A percentile compares a stretch with the other conserved stretches of the same genome.
Evolutionary conservation across 768 basidiomycete genomes (phyloP).

Genomic region (Boletales sp.): DNA sequence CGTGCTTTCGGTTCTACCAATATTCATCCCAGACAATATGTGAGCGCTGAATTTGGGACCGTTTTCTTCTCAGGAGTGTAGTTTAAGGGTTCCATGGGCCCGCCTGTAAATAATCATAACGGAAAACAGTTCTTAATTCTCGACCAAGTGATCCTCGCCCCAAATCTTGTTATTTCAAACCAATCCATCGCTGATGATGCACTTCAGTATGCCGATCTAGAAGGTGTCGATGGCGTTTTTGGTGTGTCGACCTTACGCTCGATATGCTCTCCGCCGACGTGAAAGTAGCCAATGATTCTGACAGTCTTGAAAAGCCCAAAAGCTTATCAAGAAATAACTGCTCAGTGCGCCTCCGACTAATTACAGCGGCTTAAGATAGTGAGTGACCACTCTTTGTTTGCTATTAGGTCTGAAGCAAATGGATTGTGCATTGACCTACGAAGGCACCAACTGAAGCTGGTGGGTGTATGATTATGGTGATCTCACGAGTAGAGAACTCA

Average conservation of each 20-base stretch:
- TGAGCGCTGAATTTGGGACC: background rate
- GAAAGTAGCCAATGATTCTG: background rate
- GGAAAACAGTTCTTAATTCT: background rate
- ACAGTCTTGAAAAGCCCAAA: background rate
- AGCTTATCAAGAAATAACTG: background rate
- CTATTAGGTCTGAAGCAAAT: background rate
- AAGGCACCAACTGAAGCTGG: background rate
- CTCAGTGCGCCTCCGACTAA: background rate
- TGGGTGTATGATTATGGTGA: background rate
- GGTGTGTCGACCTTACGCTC: background rate
- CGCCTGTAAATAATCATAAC: background rate
- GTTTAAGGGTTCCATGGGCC: background rate
- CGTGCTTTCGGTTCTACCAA: background rate
- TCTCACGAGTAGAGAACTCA: background rate
- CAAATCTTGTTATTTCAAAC: background rate
- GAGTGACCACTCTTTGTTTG: background rate
- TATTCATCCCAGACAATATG: background rate
- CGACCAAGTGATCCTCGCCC: background rate
- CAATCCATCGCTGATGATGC: background rate
- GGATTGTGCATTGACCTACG: background rate
- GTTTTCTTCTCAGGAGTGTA: background rate
- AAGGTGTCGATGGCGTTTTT: background rate
- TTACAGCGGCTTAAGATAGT: background rate
- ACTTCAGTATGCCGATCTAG: background rate
- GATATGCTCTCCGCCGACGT: background rate